Evolutionary conservation across 2,329 filamentous ascomycete species (phyloP).

Genomic region (Verticillium isaacii): DNA sequence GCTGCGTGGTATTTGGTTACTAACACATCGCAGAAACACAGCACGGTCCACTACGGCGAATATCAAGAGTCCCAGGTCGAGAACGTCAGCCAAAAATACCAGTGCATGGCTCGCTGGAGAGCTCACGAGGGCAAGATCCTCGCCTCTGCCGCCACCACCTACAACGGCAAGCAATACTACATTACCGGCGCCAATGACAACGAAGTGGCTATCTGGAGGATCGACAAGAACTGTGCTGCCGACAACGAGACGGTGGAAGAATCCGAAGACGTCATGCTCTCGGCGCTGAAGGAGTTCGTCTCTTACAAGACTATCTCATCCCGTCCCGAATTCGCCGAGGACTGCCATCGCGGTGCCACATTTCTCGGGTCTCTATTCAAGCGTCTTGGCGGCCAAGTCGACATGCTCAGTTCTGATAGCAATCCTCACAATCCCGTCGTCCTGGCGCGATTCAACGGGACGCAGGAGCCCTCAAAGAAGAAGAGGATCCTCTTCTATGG

Average conservation of each 20-base stretch:
- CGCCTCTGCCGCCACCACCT: slow-evolving; percentile 70
- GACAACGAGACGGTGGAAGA: slow-evolving; percentile 25
- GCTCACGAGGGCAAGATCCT: slow-evolving; percentile 86
- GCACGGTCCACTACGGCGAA: slow-evolving; percentile 58
- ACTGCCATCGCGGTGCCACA: slow-evolving; percentile 88
- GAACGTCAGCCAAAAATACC: slow-evolving; percentile 72
- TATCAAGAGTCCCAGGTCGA: slow-evolving; percentile 43
- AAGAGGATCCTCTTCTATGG: slow-evolving; percentile 96
- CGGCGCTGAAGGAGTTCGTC: slow-evolving; percentile 78
- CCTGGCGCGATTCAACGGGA: slow-evolving; percentile 80
- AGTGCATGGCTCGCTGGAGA: slow-evolving; percentile 71
- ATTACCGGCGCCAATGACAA: slow-evolving; percentile 94
- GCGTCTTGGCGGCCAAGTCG: slow-evolving; percentile 81
- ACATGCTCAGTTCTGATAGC: slow-evolving; percentile 80
- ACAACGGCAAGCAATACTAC: slow-evolving; percentile 72
- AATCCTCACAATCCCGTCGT: slow-evolving; percentile 82
- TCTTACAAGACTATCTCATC: slow-evolving; percentile 91
- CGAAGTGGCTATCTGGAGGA: slow-evolving; percentile 82
- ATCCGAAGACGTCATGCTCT: slow-evolving; percentile 55
- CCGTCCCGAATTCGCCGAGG: slow-evolving; percentile 77
- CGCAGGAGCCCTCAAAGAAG: slow-evolving; percentile 54
- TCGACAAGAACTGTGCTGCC: slow-evolving; percentile 29
- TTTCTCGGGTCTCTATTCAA: slow-evolving; percentile 89
- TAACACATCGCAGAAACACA: slow-evolving; percentile 50
- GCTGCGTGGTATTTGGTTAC: neutral